phyloP scores from a whole-genome alignment of 495 filamentous ascomycete species.

The Cercophora sp. region DNA sequence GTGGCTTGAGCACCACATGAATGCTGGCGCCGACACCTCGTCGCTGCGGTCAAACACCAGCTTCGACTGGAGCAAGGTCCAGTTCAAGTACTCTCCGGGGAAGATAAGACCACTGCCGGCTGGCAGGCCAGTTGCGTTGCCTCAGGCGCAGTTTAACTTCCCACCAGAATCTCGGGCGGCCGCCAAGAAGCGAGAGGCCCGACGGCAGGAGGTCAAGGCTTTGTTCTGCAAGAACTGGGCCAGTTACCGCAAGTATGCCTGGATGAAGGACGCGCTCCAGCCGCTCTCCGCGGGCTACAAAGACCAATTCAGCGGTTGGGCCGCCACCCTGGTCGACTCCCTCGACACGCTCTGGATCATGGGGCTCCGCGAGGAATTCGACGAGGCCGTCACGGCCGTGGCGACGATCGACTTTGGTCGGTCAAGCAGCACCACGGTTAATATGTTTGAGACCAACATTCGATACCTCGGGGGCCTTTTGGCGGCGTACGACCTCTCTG shows the following conservation, averaged over 20 bases:
- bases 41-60: constrained; percentile 25
- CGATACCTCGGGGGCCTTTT: constrained; percentile 77
- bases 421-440: constrained; percentile 57
- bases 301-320: constrained; percentile 86
- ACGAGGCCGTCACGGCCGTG: constrained; percentile 70
- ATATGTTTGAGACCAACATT: constrained; percentile 81
- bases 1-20: constrained; percentile 31
- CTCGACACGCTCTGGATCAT: constrained; percentile 92
- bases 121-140: constrained; percentile 43
- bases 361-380: constrained; percentile 78
- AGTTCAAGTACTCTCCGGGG: constrained; percentile 59
- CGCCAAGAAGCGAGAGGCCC: constrained; percentile 52
- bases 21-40: constrained; percentile 15
- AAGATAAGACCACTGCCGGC: constrained; percentile 60
- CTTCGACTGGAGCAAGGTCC: constrained; percentile 57
- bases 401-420: constrained; percentile 79
- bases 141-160: constrained; percentile 66
- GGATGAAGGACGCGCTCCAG: constrained; percentile 72
- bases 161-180: constrained; percentile 49
- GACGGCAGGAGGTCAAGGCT: constrained; percentile 58
- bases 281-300: constrained; percentile 56
- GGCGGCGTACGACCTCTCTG: constrained; percentile 73
- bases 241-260: constrained; percentile 71
- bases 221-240: constrained; percentile 71
- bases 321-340: constrained; percentile 80